Evolutionary conservation across 2,329 filamentous ascomycete genomes (phyloP), one percentile per base, ranked within the genome.

Genomic region (Stachybotrys elegans): DNA sequence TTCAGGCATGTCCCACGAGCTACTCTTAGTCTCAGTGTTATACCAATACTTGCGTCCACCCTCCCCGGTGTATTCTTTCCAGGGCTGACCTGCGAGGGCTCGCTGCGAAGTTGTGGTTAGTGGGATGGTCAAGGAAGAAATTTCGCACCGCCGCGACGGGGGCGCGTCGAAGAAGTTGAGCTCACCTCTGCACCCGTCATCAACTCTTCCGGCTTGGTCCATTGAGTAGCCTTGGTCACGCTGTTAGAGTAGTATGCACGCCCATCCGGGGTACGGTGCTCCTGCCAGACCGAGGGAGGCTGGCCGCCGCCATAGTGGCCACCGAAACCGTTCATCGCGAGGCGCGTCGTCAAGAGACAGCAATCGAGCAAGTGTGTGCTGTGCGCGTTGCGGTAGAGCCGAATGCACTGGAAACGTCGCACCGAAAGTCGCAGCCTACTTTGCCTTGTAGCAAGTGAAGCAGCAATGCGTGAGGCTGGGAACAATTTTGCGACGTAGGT

Each of bases 31-130:
- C 66, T 94, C 86, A 25, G 84, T 87, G 65, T 98, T 93, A 66
- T 91, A 92, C 87, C 90, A 98, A 68, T 98, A 98, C 61, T 92
- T 88, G 57, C 84, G 83, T 38, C 92, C 93, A 51, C 88, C 87
- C 49, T 90, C 83, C 19, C 88, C 84, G 21, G 85, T 89, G 60
- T 95, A 93, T 66, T 95, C 89, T 59, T 92, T 93, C 90, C 91
- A 98, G 51, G 88, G 87, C 55, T 93, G 87, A 56, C 84, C 84
- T 41, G 85, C 77, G 39, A 94, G 76, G 43, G 88, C 88, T 60
- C 86, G 86, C 88, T 91, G 61, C 46, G 49, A 31, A 41, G 36
- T 12, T 19, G 36, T 34, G 25, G 40, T 53, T 45, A 34, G 31
- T 16, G n/a, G n/a, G 14, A 16, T 34, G 53, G 51, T 45, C 39